Conservation (phyloP, 2,329 filamentous ascomycete genomes). For the Fonsecaea nubica region DNA sequence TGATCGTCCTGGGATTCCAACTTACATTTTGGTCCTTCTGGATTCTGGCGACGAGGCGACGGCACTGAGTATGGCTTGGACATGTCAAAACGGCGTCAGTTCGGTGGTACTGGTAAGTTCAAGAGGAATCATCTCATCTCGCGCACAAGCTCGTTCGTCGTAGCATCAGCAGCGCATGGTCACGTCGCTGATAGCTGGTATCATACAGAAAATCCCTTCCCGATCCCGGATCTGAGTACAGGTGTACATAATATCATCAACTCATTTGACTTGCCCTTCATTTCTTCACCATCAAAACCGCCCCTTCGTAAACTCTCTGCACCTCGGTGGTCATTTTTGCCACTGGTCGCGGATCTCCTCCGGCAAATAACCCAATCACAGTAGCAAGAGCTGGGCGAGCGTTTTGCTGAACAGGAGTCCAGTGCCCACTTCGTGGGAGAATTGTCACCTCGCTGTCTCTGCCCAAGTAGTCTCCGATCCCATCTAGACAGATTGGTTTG, state of each 20-base stretch:
- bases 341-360: conserved; percentile 26
- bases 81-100: background rate
- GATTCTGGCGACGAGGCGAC: conserved; percentile 6
- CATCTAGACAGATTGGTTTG: conserved; percentile 57
- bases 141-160: background rate
- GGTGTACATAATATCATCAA: conserved; percentile 4
- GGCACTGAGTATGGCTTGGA: background rate
- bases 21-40: conserved; percentile 13
- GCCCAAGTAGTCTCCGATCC: conserved; percentile 59
- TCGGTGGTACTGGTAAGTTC: background rate
- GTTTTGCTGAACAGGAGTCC: conserved; percentile 58
- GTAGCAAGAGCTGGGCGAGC: conserved; percentile 52
- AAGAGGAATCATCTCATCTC: background rate
- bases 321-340: conserved; percentile 35
- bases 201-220: conserved; percentile 3
- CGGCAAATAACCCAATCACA: conserved; percentile 34
- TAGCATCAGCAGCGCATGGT: background rate
- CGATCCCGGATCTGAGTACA: conserved; percentile 7
- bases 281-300: conserved; percentile 37
- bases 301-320: conserved; percentile 37
- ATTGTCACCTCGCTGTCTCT: conserved; percentile 58
- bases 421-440: conserved; percentile 60
- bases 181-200: background rate
- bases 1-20: background rate
- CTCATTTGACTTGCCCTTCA: conserved; percentile 25